A percentile compares a stretch with the other conserved stretches of the same genome.
These are phyloP conservation scores for Wallacemonas sp. DNA, from an alignment of 208 protist genomes.

Conservation along the genomic window DNA sequence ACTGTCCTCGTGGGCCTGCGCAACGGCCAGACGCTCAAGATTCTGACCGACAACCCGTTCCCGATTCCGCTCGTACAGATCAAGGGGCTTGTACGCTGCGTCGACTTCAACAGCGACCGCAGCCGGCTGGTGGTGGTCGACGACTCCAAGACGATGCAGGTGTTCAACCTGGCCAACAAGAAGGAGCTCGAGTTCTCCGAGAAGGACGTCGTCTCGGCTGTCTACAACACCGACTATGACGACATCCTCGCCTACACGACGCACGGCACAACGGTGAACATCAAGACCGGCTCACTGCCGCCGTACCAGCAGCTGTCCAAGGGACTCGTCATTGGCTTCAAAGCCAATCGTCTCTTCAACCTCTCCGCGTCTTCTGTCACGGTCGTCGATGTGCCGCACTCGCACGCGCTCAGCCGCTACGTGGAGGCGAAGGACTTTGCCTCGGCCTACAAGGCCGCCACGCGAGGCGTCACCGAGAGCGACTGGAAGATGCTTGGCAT, in stretches of 20 bases:
- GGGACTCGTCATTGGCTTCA: slow-evolving; percentile 96
- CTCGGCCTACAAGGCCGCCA: slow-evolving; percentile 91
- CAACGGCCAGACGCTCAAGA: slow-evolving; percentile 89
- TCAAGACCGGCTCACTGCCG: slow-evolving; percentile 94
- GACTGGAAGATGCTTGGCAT: slow-evolving; percentile 96
- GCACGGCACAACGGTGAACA: slow-evolving; percentile 78
- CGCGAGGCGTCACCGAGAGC: slow-evolving; percentile 91
- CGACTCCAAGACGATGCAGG: slow-evolving; percentile 81
- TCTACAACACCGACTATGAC: slow-evolving; percentile 95
- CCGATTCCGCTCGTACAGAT: slow-evolving; percentile 92
- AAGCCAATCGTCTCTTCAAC: slow-evolving; percentile 94
- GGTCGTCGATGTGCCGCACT: slow-evolving; percentile 94
- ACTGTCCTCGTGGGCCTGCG: slow-evolving; percentile 93
- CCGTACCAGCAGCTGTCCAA: slow-evolving; percentile 93
- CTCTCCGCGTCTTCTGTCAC: slow-evolving; percentile 85
- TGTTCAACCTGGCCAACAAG: slow-evolving; percentile 86
- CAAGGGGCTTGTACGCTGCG: slow-evolving; percentile 66
- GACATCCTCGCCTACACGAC: slow-evolving; percentile 95
- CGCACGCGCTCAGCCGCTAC: slow-evolving; percentile 90
- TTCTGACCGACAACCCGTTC: slow-evolving; percentile 97
- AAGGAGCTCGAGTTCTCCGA: slow-evolving; percentile 92
- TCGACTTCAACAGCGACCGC: slow-evolving; percentile 90
- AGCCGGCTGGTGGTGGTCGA: slow-evolving; percentile 94
- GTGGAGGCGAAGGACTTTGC: slow-evolving; percentile 91
- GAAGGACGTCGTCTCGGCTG: slow-evolving; percentile 83